Conservation (phyloP, 2,329 filamentous ascomycete genomes). For the Raffaelea ambrosiae region DNA sequence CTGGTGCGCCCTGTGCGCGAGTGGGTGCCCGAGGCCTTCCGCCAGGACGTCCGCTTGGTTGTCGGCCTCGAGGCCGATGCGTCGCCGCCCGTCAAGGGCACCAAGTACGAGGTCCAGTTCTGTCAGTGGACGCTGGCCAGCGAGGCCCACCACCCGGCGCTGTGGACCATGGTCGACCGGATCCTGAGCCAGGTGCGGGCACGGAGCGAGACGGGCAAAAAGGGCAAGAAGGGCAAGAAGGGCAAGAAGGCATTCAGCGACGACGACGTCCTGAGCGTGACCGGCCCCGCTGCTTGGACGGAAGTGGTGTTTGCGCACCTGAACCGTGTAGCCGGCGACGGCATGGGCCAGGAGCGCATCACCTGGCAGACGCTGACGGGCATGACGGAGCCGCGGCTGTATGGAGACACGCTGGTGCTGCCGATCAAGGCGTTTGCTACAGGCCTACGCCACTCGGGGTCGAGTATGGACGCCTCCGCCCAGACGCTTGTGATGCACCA, state of each 20-base stretch:
- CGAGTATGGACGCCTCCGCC: conserved; percentile 1
- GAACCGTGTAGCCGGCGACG: conserved; percentile 11
- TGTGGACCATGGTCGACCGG: conserved; percentile 19
- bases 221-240: too few relatives aligned
- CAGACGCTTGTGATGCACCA: conserved; percentile 9
- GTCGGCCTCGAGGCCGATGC: conserved; percentile 24
- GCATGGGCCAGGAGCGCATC: conserved; percentile 8
- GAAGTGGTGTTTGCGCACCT: conserved; percentile 21
- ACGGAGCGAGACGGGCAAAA: not conserved
- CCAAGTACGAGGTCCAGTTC: conserved; percentile 22
- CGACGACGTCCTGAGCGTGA: conserved; percentile 20
- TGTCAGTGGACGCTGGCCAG: conserved; percentile 27
- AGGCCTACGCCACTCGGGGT: conserved; percentile 13
- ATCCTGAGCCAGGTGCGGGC: conserved; percentile 12
- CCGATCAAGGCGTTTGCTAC: conserved; percentile 16
- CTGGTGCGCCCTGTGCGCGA: conserved; percentile 36
- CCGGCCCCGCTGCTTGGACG: conserved; percentile 23
- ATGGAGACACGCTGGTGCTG: conserved; percentile 15
- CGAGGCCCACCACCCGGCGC: conserved; percentile 21
- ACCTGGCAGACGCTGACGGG: conserved; percentile 10
- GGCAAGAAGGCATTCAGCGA: conserved; percentile 5
- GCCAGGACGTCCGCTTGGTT: conserved; percentile 15
- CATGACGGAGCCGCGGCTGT: conserved; percentile 12
- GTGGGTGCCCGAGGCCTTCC: conserved; percentile 17
- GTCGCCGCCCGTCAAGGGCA: conserved; percentile 15